Evolutionary conservation across 78 protist genomes (phyloP), one percentile per base, ranked within the genome.

Genomic region (Blattamonas nauphoetae): DNA sequence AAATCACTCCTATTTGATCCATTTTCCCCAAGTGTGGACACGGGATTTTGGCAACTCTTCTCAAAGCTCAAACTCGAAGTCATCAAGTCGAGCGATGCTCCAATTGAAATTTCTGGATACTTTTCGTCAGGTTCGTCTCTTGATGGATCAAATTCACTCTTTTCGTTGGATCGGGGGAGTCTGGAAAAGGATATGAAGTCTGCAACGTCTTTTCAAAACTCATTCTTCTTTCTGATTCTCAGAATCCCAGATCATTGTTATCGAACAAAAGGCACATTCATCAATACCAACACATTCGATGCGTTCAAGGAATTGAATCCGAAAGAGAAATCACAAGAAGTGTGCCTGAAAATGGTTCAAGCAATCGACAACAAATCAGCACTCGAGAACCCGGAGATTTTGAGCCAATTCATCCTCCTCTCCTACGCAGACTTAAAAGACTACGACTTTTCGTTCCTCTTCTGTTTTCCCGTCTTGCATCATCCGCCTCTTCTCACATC

Each of bases 401-500:
- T 94, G 41, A 2, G 2, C 38, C 88, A 90, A 78, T 92, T 93
- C 87, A 84, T 93, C 3, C 55, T 93, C 42, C 64, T 93, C 42
- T 84, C 96, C 6, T 93, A 34, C 83, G 96, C 96, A 4, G 94
- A 96, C 82, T 88, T 96, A 34, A 96, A 96, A 90, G 91, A 90
- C 85, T 92, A 92, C 88, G 36, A 45, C 44, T 96, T 84, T 83
- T 86, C 84, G 77, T 95, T 93, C 94, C 90, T 92, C 94, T 92
- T 93, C 81, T 94, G 94, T 80, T 91, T 95, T 45, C 97, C 97
- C 3, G 95, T 95, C 63, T 42, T 92, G 80, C 43, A 0, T 29
- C 63, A 1, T 45, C 77, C 34, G 35, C 0, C 45, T 81, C 36
- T 33, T 33, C n/a, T 5, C 29, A 5, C 79, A 41, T 55, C 0